Conservation (phyloP, 163 green algal species). For the Chloromonas sp. region DNA sequence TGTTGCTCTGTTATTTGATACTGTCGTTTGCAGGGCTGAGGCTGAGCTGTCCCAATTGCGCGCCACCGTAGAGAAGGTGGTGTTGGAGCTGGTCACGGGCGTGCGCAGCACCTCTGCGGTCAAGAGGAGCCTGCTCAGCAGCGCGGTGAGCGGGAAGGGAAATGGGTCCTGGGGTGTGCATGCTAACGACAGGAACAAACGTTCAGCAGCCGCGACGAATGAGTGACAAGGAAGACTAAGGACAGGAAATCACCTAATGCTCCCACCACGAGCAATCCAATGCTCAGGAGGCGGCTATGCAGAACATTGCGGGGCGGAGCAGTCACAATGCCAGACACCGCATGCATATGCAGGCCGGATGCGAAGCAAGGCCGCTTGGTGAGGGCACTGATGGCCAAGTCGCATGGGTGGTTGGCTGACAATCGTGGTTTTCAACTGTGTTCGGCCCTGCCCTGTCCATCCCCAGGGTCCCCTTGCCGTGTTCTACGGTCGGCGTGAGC, state of each 20-base stretch:
- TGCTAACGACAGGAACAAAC: background rate
- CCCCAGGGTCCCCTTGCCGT: background rate
- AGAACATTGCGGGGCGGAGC: slow-evolving; percentile 6
- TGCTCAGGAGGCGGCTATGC: no score
- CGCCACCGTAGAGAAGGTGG: slow-evolving; percentile 55
- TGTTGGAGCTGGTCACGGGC: slow-evolving; percentile 80
- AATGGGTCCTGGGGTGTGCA: background rate
- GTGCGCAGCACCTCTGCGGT: slow-evolving; percentile 40
- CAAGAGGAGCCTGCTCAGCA: slow-evolving; percentile 66
- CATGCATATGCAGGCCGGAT: no score
- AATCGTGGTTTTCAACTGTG: no score
- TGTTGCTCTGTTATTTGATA: background rate
- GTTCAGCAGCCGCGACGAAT: no score
- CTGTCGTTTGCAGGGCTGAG: slow-evolving; percentile 43
- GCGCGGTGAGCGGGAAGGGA: slow-evolving; percentile 25
- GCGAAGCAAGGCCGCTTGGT: no score
- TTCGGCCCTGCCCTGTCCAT: no score
- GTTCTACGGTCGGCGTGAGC: slow-evolving; percentile 63
- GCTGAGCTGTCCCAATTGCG: slow-evolving; percentile 60
- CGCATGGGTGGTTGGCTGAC: no score
- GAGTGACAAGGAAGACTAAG: no score
- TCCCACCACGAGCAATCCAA: no score
- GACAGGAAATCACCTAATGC: no score
- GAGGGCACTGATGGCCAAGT: no score
- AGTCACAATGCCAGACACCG: no score